phyloP scores from a whole-genome alignment of 2,329 filamentous ascomycete genomes.

The Talaromyces sp. region DNA sequence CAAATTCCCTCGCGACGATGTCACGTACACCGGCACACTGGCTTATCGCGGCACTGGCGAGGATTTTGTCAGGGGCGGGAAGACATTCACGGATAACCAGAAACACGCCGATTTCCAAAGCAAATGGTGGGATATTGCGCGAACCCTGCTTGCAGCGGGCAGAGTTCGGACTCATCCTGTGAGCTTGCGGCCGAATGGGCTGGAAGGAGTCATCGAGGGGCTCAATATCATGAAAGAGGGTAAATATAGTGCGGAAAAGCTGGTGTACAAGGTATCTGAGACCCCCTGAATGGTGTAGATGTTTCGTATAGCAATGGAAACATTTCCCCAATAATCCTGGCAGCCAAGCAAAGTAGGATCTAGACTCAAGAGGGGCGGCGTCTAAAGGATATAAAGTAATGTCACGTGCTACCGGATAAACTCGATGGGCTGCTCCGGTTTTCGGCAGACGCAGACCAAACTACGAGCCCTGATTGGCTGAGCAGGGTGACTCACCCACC shows the following conservation, averaged over 20 bases:
- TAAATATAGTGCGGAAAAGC: constrained; percentile 7
- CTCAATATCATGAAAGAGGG: constrained; percentile 6
- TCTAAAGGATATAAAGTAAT: too few relatives aligned
- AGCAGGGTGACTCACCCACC: not conserved
- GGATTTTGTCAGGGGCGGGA: constrained; percentile 1
- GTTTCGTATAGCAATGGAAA: not conserved
- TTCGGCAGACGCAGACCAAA: not conserved
- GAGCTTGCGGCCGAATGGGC: constrained; percentile 8
- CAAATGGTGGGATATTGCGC: constrained; percentile 6
- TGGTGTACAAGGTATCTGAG: constrained; percentile 10
- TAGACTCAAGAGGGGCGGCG: too few relatives aligned
- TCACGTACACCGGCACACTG: constrained; percentile 6
- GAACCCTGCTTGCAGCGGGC: constrained; percentile 5
- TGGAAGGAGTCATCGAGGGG: constrained; percentile 9
- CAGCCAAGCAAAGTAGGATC: not conserved
- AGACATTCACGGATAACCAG: not conserved
- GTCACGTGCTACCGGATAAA: constrained; percentile 41
- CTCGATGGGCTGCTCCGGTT: constrained; percentile 16
- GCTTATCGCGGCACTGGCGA: constrained; percentile 7
- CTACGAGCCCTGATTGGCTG: not conserved
- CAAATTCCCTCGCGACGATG: constrained; percentile 7
- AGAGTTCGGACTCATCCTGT: constrained; percentile 6
- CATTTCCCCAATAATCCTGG: not conserved
- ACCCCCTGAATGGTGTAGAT: not conserved
- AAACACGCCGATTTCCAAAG: constrained; percentile 9